Evolutionary conservation across 352 stramenopile genomes (phyloP), one percentile per base, ranked within the genome.

Genomic region (Globisporangium mamillatum): DNA sequence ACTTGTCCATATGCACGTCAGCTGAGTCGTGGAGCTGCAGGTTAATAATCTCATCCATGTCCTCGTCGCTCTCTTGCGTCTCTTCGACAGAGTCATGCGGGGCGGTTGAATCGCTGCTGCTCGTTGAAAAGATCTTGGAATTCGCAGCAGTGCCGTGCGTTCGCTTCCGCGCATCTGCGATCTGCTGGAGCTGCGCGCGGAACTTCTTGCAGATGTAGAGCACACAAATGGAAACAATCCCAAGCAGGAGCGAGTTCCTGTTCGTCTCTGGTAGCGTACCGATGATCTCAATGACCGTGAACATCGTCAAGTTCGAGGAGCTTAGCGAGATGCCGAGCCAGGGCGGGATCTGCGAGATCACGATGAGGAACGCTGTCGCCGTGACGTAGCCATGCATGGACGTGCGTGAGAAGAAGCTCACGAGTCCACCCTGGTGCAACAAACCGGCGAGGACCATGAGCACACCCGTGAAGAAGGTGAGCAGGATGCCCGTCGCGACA

Each of bases 361-460:
- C 79, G 62, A 91, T 90, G 32, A 93, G 68, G n/a, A 90, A 79
- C 12, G 77, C 80, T 10, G 78, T 86, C 44, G 78, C 82, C 3
- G 82, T 89, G 63, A 93, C 76, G 68, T 89, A 93, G 3, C 78
- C 85, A 46, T 87, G 77, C 85, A 93, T 93, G 6, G 86, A 81
- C 1, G 85, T 86, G 20, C 81, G 70, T 0, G 85, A 93, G 70
- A 93, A 93, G 66, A 90, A 93, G 60, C 80, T 84, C 4, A 86
- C 81, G 38, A 90, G 70, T 1, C 85, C 75, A 0, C 85, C 85
- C n/a, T 90, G 78, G 32, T 82, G 71, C 14, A 90, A 73, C 41
- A 91, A 50, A 1, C 82, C 85, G 48, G 81, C 79, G 57, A 83
- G 68, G 3, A 93, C 60, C 68, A 91, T 83, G 44, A 93, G 69